Base-by-base conservation (phyloP, 768 basidiomycete genomes). In the Kwoniella bestiolae region DNA sequence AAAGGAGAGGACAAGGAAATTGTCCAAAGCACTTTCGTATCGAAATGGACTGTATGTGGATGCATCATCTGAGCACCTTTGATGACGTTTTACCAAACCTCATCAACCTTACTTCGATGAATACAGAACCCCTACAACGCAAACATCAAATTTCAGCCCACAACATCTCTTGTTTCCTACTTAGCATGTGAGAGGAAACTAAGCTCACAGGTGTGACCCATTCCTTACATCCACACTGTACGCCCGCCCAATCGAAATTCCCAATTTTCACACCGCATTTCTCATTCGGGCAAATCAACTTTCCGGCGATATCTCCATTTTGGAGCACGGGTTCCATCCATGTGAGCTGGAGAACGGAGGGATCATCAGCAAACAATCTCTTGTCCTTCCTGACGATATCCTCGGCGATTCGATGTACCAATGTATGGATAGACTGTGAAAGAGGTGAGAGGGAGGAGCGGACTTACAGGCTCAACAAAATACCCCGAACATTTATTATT, bases 221-320 rank as follows among this genome's bases (percentile, higher is more conserved):
- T 74, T 88, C 87, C 72, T 89, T 90, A 76, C 94, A 97, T 25
- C 91, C 90, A 77, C 94, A 95, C 73, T 89, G 87, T 29, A 91
- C 88, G 0, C 95, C 95, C 4, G 94, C 92, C 96, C 96, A 99
- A 78, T 96, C 94, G 72, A 89, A 98, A 79, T 91, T 96, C 2
- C 96, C 96, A 18, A 99, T 84, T 83, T 99, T 99, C 26, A 87
- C 88, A 2, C 86, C 85, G 73, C 96, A 99, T 75, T 91, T 93
- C 73, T 88, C 85, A 80, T 94, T 95, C 3, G 96, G 96, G 73
- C 96, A 99, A 0, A 86, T 65, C 70, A 99, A 91, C 84, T 94
- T 96, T 18, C 96, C 96, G 0, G 88, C 86, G 38, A 94, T 82
- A 47, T 88, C 85, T 0, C 93, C 94, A n/a, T 83, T 80, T 35